These are phyloP conservation scores for Penicillium crustosum DNA, from an alignment of 2,329 filamentous ascomycete genomes.

Conservation along the genomic window DNA sequence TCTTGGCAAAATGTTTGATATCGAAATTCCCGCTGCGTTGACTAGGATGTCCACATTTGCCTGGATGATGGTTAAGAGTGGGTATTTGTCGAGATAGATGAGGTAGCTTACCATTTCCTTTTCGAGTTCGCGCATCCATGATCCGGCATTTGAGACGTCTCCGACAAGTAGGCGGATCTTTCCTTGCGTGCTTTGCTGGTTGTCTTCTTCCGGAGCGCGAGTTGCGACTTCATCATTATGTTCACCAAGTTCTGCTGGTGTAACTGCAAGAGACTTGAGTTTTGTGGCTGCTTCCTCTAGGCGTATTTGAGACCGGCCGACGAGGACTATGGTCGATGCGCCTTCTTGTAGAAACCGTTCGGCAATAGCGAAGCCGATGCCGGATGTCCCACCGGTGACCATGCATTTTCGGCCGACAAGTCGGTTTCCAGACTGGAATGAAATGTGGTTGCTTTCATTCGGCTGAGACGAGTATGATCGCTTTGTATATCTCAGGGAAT, in stretches of 20 bases:
- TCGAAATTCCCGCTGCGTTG: constrained; percentile 75
- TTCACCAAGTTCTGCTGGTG: background rate
- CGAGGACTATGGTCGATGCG: constrained; percentile 57
- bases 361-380: constrained; percentile 69
- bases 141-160: constrained; percentile 37
- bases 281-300: constrained; percentile 42
- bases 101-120: constrained; percentile 37
- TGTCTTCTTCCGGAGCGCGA: constrained; percentile 20
- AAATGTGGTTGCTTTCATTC: background rate
- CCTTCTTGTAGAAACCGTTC: constrained; percentile 63
- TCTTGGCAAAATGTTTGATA: constrained; percentile 62
- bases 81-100: background rate
- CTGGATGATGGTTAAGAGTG: constrained; percentile 19
- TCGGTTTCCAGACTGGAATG: constrained; percentile 21
- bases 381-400: constrained; percentile 69
- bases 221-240: constrained; percentile 19
- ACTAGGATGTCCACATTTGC: constrained; percentile 61
- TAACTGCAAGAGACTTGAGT: constrained; percentile 13
- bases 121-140: constrained; percentile 39
- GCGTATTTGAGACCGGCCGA: constrained; percentile 57
- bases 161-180: constrained; percentile 36
- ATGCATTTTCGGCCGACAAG: constrained; percentile 47
- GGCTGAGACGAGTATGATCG: constrained; percentile 13
- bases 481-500: background rate
- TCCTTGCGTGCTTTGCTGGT: constrained; percentile 14